Percentiles rank a stretch among this genome's conserved stretches.
Evolutionary conservation across 495 filamentous ascomycete genomes (phyloP).

Genomic region (Pseudevernia furfuracea): DNA sequence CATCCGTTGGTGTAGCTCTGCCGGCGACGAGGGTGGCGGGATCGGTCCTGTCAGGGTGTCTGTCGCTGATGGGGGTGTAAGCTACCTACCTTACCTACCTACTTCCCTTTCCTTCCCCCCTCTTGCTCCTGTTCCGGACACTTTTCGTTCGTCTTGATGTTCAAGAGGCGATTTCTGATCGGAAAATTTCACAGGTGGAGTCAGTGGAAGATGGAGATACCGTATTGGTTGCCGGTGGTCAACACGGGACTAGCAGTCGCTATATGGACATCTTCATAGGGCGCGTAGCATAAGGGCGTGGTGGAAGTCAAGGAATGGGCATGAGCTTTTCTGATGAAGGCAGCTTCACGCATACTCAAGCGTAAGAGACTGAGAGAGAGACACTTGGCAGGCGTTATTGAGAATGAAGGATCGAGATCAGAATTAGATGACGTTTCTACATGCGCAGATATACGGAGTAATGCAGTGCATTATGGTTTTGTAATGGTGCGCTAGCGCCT

Average conservation of each 20-base stretch:
- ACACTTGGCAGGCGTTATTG: no score
- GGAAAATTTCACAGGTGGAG: neutral
- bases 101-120: neutral
- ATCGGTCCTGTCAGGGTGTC: neutral
- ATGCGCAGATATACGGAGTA: no score
- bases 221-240: slow-evolving; percentile 18
- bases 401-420: no score
- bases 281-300: neutral
- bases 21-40: slow-evolving; percentile 11
- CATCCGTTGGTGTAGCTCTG: slow-evolving; percentile 8
- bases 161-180: neutral
- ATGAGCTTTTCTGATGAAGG: no score
- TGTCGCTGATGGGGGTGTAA: slow-evolving; percentile 12
- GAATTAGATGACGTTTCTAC: no score
- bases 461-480: no score
- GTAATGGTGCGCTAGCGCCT: no score
- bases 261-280: slow-evolving; percentile 1
- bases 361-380: no score
- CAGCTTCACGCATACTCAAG: no score
- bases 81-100: no score
- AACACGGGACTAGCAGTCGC: slow-evolving; percentile 11
- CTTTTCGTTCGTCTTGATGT: neutral
- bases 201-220: slow-evolving; percentile 14
- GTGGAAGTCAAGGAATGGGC: neutral
- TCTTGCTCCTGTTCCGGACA: neutral